These are phyloP conservation scores for Scedosporium minutisporum DNA, from an alignment of 2,329 filamentous ascomycete species.

Conservation along the genomic window DNA sequence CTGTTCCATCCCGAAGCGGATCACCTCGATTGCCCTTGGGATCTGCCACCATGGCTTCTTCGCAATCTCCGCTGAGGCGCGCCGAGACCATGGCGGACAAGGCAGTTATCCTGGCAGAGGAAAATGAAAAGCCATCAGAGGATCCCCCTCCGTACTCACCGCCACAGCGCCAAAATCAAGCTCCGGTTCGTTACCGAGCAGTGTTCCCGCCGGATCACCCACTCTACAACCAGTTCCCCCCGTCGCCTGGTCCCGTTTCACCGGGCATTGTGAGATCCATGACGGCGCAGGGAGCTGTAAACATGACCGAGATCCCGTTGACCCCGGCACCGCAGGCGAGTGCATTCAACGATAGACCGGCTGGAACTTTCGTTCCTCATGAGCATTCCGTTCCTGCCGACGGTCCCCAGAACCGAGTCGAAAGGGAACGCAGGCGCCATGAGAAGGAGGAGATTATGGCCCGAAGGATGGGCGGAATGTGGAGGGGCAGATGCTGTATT, in stretches of 20 bases:
- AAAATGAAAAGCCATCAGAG: constrained; percentile 19
- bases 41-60: constrained; percentile 11
- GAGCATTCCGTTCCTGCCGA: constrained; percentile 31
- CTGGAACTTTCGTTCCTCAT: constrained; percentile 35
- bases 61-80: background rate
- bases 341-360: constrained; percentile 20
- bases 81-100: background rate
- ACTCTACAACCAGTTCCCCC: constrained; percentile 36
- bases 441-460: constrained; percentile 58
- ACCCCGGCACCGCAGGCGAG: constrained; percentile 35
- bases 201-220: constrained; percentile 48
- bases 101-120: background rate
- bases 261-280: constrained; percentile 54
- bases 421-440: constrained; percentile 41
- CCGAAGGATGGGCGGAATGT: constrained; percentile 48
- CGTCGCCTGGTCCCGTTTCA: constrained; percentile 52
- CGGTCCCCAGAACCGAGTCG: constrained; percentile 34
- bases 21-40: constrained; percentile 8
- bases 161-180: constrained; percentile 26
- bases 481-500: constrained; percentile 57
- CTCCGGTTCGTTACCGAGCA: constrained; percentile 40
- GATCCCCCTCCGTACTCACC: constrained; percentile 49
- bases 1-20: background rate
- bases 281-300: constrained; percentile 51
- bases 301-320: constrained; percentile 48